Conservation (phyloP, 83 land plant species). For the Isoetes engelmannii region DNA sequence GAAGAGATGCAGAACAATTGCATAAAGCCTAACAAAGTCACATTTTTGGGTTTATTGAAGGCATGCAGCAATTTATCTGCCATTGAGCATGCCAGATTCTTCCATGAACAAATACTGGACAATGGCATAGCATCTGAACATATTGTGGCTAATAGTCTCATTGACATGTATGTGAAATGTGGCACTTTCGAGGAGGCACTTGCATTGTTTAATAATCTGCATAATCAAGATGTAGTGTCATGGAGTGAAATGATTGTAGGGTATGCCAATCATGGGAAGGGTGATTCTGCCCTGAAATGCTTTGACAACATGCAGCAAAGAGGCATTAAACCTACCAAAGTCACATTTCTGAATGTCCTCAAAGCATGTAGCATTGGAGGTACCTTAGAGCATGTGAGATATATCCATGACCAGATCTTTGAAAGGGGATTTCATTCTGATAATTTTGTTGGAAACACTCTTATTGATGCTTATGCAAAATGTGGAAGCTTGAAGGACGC, state of each 20-base stretch:
- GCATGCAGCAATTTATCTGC: background rate
- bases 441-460: no score
- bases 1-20: slow-evolving; percentile 6
- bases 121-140: background rate
- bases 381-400: slow-evolving; percentile 7
- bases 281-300: background rate
- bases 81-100: slow-evolving; percentile 6
- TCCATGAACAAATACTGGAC: slow-evolving; percentile 7
- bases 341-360: background rate
- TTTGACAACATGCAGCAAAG: background rate
- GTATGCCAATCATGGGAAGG: slow-evolving; percentile 3
- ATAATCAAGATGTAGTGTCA: slow-evolving; percentile 5
- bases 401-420: background rate
- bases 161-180: slow-evolving; percentile 13
- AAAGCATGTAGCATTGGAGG: no score
- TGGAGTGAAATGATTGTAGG: slow-evolving; percentile 13
- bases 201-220: slow-evolving; percentile 7
- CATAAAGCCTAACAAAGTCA: background rate
- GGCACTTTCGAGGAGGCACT: no score
- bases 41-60: slow-evolving; percentile 8
- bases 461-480: slow-evolving; percentile 9
- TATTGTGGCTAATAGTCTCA: background rate
- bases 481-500: slow-evolving; percentile 8
- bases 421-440: background rate
- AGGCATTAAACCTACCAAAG: slow-evolving; percentile 10